Evolutionary conservation across 148 eudicot genomes (phyloP), one percentile per base, ranked within the genome.

Genomic region (Pharnaceum exiguum): DNA sequence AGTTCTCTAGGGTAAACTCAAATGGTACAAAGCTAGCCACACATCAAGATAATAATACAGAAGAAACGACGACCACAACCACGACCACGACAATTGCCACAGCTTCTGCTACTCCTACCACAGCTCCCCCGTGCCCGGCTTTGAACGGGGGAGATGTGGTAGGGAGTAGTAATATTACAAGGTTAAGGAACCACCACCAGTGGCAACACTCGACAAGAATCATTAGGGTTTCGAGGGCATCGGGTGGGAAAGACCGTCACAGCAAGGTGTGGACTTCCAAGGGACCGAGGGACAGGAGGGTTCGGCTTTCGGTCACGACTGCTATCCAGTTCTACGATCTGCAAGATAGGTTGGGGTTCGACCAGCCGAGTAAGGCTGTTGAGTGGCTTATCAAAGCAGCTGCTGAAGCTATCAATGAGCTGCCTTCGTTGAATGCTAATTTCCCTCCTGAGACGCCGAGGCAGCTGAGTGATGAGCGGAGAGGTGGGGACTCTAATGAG

Each of bases 331-430:
- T 91, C 10, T 91, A 91, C 31, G 97, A 91, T 69, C 63, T 91
- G 11, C 97, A 91, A 25, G 97, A 91, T 27, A 66, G 96, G 43
- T 46, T 91, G 4, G 94, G 96, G 7, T 77, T 59, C 19, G 97
- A 91, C 61, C 97, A 87, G 62, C 97, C 97, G 0, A 91, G 97
- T 43, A 91, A 91, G 56, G 97, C 96, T 7, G 97, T 91, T 2
- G 97, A 91, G 57, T 91, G 97, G 97, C 67, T 91, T 13, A 82
- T 91, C 5, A 82, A 91, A 28, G 84, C 83, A 0, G 97, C 97
- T 0, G 57, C 77, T 0, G 82, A 68, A n/a, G 65, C 90, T 16
- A 91, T 91, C 24, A 73, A 75, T 3, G 94, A 87, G 77, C 86
- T 91, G 0, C 94, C 94, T n/a, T 65, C 85, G 5, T 66, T 91